A percentile compares a stretch with the other conserved stretches of the same genome.
phyloP scores from a whole-genome alignment of 805 yeast species.

The Saturnispora zaruensis region DNA sequence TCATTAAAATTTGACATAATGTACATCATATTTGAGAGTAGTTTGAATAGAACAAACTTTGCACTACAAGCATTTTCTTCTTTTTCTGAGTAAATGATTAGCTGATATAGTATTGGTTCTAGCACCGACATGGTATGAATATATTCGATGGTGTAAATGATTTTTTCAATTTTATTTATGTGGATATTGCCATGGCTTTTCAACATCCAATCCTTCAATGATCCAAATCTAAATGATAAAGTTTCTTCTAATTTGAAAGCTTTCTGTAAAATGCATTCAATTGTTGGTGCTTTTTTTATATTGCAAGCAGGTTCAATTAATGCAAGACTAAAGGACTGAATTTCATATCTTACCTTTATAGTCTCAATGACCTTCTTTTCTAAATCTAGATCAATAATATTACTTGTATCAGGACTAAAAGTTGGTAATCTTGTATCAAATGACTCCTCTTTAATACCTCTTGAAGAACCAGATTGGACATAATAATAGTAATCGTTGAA shows the following conservation, averaged over 20 bases:
- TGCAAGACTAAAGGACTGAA: slow-evolving; percentile 26
- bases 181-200: slow-evolving; percentile 15
- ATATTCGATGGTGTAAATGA: slow-evolving; percentile 18
- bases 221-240: slow-evolving; percentile 27
- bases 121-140: slow-evolving; percentile 27
- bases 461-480: slow-evolving; percentile 40
- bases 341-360: slow-evolving; percentile 25
- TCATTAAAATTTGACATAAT: slow-evolving; percentile 31
- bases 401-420: slow-evolving; percentile 29
- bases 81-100: slow-evolving; percentile 30
- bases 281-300: slow-evolving; percentile 31
- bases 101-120: slow-evolving; percentile 35
- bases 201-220: slow-evolving; percentile 22
- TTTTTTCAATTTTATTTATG: slow-evolving; percentile 19
- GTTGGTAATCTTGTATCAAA: slow-evolving; percentile 48
- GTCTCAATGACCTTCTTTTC: slow-evolving; percentile 35
- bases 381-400: slow-evolving; percentile 30
- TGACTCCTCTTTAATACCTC: slow-evolving; percentile 30
- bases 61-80: slow-evolving; percentile 29
- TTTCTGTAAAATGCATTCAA: slow-evolving; percentile 30
- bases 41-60: slow-evolving; percentile 31
- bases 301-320: slow-evolving; percentile 34
- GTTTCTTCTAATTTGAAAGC: slow-evolving; percentile 32
- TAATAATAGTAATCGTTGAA: slow-evolving; percentile 39
- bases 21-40: slow-evolving; percentile 25